Evolutionary conservation across 768 basidiomycete genomes (phyloP).

Genomic region (Chalciporus sphaerocephalus): DNA sequence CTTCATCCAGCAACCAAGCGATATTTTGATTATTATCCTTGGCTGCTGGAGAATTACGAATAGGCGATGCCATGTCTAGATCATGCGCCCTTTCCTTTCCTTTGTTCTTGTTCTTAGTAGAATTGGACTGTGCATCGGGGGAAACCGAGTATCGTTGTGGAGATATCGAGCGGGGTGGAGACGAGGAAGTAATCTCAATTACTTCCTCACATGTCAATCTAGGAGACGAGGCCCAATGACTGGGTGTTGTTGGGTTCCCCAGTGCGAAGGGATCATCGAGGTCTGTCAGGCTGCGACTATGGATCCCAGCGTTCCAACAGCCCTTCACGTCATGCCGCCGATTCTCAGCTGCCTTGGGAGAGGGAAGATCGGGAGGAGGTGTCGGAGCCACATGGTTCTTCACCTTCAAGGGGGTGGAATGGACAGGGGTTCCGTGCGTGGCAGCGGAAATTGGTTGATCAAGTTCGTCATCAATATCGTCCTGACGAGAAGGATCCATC

Average conservation of each 20-base stretch:
- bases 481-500: conserved; percentile 44
- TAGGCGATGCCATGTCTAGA: background rate
- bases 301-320: background rate
- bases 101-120: conserved; percentile 9
- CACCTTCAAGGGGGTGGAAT: conserved; percentile 4
- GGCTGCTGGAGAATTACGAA: background rate
- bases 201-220: conserved; percentile 21
- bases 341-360: background rate
- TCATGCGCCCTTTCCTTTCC: conserved; percentile 11
- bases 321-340: background rate
- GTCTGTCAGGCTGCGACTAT: background rate
- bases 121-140: background rate
- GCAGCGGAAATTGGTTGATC: conserved; percentile 37
- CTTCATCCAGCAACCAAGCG: conserved; percentile 65
- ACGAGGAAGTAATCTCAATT: conserved; percentile 33
- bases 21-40: conserved; percentile 38
- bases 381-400: conserved; percentile 6
- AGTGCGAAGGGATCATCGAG: background rate
- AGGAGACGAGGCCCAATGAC: conserved; percentile 21
- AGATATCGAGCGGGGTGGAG: conserved; percentile 17
- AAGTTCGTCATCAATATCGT: conserved; percentile 49
- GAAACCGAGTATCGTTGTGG: conserved; percentile 8
- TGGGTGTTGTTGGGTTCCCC: conserved; percentile 6
- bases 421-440: conserved; percentile 2
- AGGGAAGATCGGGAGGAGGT: conserved; percentile 13